A percentile compares a stretch with the other conserved stretches of the same genome.
These are phyloP conservation scores for Coemansia sp. DNA, from an alignment of 192 early-diverging fungal genomes.

Conservation along the genomic window DNA sequence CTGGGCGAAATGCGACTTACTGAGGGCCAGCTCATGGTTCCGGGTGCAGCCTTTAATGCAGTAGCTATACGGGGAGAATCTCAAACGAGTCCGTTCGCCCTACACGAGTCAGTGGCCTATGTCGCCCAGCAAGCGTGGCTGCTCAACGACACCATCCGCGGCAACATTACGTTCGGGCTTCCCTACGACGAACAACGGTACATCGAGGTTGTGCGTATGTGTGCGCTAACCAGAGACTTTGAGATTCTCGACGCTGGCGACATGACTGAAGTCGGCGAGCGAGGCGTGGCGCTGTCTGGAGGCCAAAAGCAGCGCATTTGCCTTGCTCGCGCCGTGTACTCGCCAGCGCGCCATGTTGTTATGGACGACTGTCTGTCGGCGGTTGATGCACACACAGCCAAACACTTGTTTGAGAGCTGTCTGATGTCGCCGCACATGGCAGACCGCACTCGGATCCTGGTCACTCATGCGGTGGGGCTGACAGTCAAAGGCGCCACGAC, in stretches of 20 bases:
- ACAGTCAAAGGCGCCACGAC: conserved; percentile 65
- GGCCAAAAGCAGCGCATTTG: conserved; percentile 81
- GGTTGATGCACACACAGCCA: conserved; percentile 77
- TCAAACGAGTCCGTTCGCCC: conserved; percentile 64
- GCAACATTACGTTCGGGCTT: conserved; percentile 92
- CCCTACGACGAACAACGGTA: conserved; percentile 79
- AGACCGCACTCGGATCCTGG: conserved; percentile 79
- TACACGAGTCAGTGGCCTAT: conserved; percentile 72
- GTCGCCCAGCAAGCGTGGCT: conserved; percentile 84
- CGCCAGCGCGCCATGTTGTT: conserved; percentile 86
- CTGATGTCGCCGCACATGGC: conserved; percentile 88
- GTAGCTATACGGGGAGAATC: conserved; percentile 52
- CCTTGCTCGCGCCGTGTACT: conserved; percentile 80
- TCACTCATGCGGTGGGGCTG: conserved; percentile 82
- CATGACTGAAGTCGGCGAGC: conserved; percentile 90
- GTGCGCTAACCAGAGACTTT: conserved; percentile 88
- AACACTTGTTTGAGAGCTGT: conserved; percentile 86
- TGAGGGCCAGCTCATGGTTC: conserved; percentile 46
- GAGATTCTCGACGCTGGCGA: conserved; percentile 86
- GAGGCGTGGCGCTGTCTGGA: conserved; percentile 89
- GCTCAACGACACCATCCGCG: conserved; percentile 91
- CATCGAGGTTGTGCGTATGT: conserved; percentile 76
- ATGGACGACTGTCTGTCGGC: conserved; percentile 64
- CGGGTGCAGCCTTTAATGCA: conserved; percentile 67
- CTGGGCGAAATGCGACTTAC: conserved; percentile 86